These are phyloP conservation scores for Raphanus raphanistrum DNA, from an alignment of 345 rosid species.

Conservation along the genomic window DNA sequence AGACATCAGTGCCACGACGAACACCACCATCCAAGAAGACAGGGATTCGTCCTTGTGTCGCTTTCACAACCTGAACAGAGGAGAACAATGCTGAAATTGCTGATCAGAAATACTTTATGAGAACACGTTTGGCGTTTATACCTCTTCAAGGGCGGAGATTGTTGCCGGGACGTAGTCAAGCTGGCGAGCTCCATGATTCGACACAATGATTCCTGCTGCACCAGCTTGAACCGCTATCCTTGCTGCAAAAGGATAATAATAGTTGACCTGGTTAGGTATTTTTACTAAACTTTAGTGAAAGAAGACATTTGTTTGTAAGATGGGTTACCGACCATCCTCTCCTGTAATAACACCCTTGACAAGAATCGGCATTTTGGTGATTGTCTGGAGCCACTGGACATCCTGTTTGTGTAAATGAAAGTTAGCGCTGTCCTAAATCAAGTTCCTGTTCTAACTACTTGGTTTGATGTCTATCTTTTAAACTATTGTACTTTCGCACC, in stretches of 20 bases:
- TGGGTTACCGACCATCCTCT: slow-evolving; percentile 62
- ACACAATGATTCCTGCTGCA: slow-evolving; percentile 88
- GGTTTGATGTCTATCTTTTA: neutral
- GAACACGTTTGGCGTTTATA: slow-evolving; percentile 11
- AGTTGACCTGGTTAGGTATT: slow-evolving; percentile 8
- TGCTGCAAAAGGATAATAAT: slow-evolving; percentile 47
- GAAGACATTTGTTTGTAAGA: neutral
- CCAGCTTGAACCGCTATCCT: slow-evolving; percentile 68
- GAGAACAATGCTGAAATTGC: neutral
- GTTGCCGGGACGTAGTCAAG: slow-evolving; percentile 79
- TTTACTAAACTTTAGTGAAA: neutral
- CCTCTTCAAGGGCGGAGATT: slow-evolving; percentile 91
- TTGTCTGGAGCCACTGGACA: slow-evolving; percentile 82
- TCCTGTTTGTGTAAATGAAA: slow-evolving; percentile 47
- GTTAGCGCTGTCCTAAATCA: slow-evolving; percentile 6
- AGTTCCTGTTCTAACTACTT: neutral
- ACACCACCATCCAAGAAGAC: slow-evolving; percentile 95
- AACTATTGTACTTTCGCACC: slow-evolving; percentile 41
- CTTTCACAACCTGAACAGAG: slow-evolving; percentile 69
- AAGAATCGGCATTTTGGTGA: slow-evolving; percentile 78
- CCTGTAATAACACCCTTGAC: slow-evolving; percentile 89
- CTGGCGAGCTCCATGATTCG: slow-evolving; percentile 95
- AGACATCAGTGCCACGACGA: slow-evolving; percentile 90
- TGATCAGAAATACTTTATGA: neutral
- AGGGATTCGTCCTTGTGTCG: slow-evolving; percentile 78